Conservation (phyloP, 129 eudicot species). For the Logfia minima region DNA sequence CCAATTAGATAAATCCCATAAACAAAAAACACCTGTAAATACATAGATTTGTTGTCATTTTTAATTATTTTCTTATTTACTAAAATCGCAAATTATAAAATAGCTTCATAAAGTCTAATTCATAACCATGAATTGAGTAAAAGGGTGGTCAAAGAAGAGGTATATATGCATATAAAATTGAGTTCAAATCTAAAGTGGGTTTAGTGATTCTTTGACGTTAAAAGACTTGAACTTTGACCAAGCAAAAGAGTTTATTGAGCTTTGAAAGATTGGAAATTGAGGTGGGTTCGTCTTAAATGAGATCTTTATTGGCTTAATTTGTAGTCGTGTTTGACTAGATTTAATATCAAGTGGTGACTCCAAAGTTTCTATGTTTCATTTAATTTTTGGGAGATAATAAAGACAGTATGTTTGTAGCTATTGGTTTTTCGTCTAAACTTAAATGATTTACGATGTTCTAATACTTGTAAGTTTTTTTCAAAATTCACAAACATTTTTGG, state of each 20-base stretch:
- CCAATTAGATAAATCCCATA: neutral
- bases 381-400: neutral
- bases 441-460: neutral
- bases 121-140: neutral
- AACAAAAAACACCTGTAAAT: neutral
- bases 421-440: neutral
- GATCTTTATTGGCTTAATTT: slow-evolving; percentile 12
- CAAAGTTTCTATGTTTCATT: slow-evolving; percentile 24
- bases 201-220: neutral
- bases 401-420: neutral
- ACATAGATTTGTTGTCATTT: neutral
- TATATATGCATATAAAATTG: neutral
- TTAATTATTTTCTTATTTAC: too few species aligned
- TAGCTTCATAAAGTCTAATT: neutral
- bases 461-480: neutral
- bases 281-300: slow-evolving; percentile 20
- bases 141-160: neutral
- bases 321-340: slow-evolving; percentile 25
- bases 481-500: too few species aligned
- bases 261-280: slow-evolving; percentile 24
- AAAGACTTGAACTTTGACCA: slow-evolving; percentile 12
- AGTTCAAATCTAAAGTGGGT: neutral
- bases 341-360: slow-evolving; percentile 12
- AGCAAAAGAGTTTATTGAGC: slow-evolving; percentile 15
- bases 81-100: too few species aligned